Evolutionary conservation across 2,329 filamentous ascomycete species (phyloP), one percentile per base, ranked within the genome.

Genomic region (Calonectria pseudoturangicola): DNA sequence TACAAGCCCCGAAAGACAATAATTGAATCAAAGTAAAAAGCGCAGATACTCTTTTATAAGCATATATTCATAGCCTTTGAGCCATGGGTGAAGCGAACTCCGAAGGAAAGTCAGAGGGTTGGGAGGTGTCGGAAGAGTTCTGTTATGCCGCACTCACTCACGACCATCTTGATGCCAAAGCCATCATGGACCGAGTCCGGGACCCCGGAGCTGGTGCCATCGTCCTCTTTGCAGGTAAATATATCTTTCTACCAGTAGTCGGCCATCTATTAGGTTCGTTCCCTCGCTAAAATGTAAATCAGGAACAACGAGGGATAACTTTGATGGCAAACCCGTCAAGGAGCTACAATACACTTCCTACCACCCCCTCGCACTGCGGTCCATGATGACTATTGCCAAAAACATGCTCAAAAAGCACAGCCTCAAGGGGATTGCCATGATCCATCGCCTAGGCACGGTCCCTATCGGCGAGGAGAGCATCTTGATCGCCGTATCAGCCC

Each of bases 391-490:
- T 25, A 95, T 97, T 77, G 91, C 91, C 48, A 84, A 86, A 7
- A 83, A 87, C 4, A 84, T 96, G 4, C 83, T 85, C 18, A 80
- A 84, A 13, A 92, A 91, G 76, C 92, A 98, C 82, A 85, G 83
- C 0, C 89, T 98, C 21, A 89, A 90, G 45, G 93, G 91, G 9
- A 92, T 98, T 71, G 92, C 93, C 63, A 94, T 98, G 83, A 88
- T 94, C 16, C 97, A 98, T 85, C 91, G 96, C 4, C 88, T 98
- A 4, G 97, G 97, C 0, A 89, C 91, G 25, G 96, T 98, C 18
- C 94, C 95, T 3, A 93, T 98, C 68, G 93, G 92, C n/a, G 95
- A 98, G 84, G 96, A 98, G 85, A 98, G 95, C 82, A 96, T 99
- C 73, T 86, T 97, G 68, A 95, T 98, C 79, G 94, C 95, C 1